phyloP scores from a whole-genome alignment of 106 monocot genomes.

The Ottelia alismoides region DNA sequence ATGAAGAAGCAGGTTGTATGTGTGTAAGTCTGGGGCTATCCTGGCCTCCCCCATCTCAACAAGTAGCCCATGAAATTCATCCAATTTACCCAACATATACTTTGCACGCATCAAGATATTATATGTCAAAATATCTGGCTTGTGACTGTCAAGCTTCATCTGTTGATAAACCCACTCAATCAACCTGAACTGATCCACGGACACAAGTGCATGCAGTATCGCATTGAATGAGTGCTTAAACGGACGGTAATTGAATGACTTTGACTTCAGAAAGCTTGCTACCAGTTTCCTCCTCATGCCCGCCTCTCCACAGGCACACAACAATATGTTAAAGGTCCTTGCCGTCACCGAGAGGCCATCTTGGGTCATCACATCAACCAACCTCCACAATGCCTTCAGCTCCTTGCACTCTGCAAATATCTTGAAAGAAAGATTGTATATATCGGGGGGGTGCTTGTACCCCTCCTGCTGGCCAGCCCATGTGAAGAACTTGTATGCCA shows the following conservation, averaged over 20 bases:
- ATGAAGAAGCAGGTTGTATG: constrained; percentile 79
- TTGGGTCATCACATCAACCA: constrained; percentile 73
- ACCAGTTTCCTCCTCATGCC: constrained; percentile 59
- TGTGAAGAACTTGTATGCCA: constrained; percentile 72
- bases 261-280: constrained; percentile 64
- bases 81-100: constrained; percentile 66
- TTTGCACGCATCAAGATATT: constrained; percentile 78
- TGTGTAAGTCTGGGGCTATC: constrained; percentile 59
- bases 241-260: constrained; percentile 67
- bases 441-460: constrained; percentile 45
- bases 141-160: constrained; percentile 49
- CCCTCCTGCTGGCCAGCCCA: constrained; percentile 44
- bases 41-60: constrained; percentile 71
- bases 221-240: constrained; percentile 81
- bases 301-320: constrained; percentile 48
- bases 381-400: constrained; percentile 69
- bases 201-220: constrained; percentile 59
- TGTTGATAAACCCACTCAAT: constrained; percentile 83
- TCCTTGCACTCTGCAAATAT: constrained; percentile 59
- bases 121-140: constrained; percentile 69
- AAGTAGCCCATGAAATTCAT: constrained; percentile 61
- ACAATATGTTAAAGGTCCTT: constrained; percentile 54
- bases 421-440: constrained; percentile 71
- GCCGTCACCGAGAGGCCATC: constrained; percentile 64
- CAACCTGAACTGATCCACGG: constrained; percentile 47